Evolutionary conservation across 345 rosid species (phyloP).

Genomic region (Aquilaria yunnanensis): DNA sequence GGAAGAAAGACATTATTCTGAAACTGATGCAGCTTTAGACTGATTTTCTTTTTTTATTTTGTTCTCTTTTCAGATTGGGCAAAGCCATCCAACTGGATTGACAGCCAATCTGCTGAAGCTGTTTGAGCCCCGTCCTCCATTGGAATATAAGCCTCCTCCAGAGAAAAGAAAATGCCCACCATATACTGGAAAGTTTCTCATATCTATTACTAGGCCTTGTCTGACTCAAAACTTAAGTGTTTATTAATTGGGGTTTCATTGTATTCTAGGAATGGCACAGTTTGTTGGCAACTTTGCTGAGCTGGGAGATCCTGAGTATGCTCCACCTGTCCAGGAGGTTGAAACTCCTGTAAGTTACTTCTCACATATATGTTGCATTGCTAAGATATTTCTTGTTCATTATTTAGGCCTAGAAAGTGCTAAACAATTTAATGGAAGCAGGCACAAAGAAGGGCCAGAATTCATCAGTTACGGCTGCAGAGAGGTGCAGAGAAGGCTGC

Average conservation of each 20-base stretch:
- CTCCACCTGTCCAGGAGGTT: slow-evolving; percentile 71
- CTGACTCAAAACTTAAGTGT: background rate
- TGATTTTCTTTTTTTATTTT: slow-evolving; percentile 8
- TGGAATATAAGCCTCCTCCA: slow-evolving; percentile 80
- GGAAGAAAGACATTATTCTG: too few relatives aligned
- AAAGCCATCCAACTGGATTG: slow-evolving; percentile 93
- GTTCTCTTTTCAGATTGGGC: slow-evolving; percentile 72
- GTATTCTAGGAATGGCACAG: slow-evolving; percentile 75
- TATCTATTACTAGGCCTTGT: background rate
- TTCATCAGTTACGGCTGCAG: slow-evolving; percentile 68
- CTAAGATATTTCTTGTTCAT: too few relatives aligned
- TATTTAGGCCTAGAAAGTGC: too few relatives aligned
- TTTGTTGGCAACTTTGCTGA: slow-evolving; percentile 79
- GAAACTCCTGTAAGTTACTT: slow-evolving; percentile 71
- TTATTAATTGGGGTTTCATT: background rate
- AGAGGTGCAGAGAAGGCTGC: slow-evolving; percentile 84
- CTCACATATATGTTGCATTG: background rate
- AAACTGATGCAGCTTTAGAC: background rate
- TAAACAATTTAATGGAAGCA: slow-evolving; percentile 17
- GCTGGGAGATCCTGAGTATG: slow-evolving; percentile 80
- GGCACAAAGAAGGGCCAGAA: slow-evolving; percentile 73
- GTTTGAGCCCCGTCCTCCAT: slow-evolving; percentile 86
- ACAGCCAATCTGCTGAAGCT: slow-evolving; percentile 84
- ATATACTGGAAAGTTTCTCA: slow-evolving; percentile 41
- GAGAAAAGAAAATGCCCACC: slow-evolving; percentile 90